A percentile compares a stretch with the other conserved stretches of the same genome.
Conservation (phyloP, 2,329 filamentous ascomycete genomes). For the Claviceps humidiphila region DNA sequence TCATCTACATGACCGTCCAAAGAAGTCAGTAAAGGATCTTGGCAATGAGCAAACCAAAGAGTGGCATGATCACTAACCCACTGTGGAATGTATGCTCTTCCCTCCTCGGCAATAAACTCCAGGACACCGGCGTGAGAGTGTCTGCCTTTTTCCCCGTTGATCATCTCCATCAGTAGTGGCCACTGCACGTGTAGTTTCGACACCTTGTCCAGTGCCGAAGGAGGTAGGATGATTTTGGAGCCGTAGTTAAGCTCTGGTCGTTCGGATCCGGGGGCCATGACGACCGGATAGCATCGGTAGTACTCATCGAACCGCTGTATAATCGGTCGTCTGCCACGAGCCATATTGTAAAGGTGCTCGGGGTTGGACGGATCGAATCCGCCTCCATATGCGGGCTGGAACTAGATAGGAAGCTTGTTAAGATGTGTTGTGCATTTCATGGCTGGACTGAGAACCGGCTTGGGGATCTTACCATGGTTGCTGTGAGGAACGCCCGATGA, state of each 20-base stretch:
- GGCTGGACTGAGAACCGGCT: background rate
- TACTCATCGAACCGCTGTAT: slow-evolving; percentile 90
- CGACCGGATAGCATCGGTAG: slow-evolving; percentile 91
- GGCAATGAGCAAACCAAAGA: too few species aligned
- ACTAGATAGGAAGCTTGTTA: background rate
- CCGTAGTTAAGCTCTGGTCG: slow-evolving; percentile 86
- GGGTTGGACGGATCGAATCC: slow-evolving; percentile 34
- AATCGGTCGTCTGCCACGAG: slow-evolving; percentile 34
- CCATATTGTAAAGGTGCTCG: slow-evolving; percentile 36
- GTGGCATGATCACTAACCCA: slow-evolving; percentile 48
- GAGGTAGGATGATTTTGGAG: slow-evolving; percentile 95
- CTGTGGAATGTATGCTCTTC: slow-evolving; percentile 86
- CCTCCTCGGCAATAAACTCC: slow-evolving; percentile 96
- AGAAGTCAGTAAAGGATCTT: background rate
- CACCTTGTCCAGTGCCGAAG: slow-evolving; percentile 91
- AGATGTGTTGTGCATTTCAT: background rate
- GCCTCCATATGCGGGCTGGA: slow-evolving; percentile 22
- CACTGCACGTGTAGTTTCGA: slow-evolving; percentile 93
- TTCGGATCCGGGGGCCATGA: slow-evolving; percentile 85
- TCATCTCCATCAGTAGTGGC: slow-evolving; percentile 91
- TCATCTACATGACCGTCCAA: slow-evolving; percentile 48
- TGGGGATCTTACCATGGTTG: background rate
- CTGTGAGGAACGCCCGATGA: background rate
- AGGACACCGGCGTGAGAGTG: slow-evolving; percentile 89
- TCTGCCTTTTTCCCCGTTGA: slow-evolving; percentile 68